A percentile compares a stretch with the other conserved stretches of the same genome.
Evolutionary conservation across 352 stramenopile species (phyloP).

Genomic region (Elongisporangium undulatum): DNA sequence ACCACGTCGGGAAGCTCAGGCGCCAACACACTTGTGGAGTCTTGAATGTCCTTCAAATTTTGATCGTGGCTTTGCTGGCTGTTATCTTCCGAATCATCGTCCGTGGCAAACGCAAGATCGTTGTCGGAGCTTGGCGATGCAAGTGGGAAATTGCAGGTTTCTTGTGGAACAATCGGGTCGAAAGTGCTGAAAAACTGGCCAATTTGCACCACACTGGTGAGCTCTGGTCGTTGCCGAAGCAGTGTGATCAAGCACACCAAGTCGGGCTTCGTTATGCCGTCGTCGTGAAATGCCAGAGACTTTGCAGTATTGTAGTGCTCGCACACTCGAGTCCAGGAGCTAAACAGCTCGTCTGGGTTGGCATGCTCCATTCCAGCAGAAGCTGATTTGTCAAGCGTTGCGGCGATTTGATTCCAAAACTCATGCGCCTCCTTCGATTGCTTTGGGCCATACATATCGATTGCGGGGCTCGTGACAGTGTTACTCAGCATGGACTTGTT

Average conservation of each 20-base stretch:
- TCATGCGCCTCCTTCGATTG: slow-evolving; percentile 7
- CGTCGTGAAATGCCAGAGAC: neutral
- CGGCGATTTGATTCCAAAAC: slow-evolving; percentile 14
- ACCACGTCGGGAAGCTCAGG: slow-evolving; percentile 1
- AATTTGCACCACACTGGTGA: neutral
- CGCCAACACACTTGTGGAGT: neutral
- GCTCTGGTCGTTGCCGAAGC: neutral
- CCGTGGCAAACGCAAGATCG: slow-evolving; percentile 3
- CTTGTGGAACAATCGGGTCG: slow-evolving; percentile 4
- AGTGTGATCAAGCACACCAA: slow-evolving; percentile 2
- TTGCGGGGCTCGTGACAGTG: slow-evolving; percentile 10
- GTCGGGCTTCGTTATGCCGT: neutral
- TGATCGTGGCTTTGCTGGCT: slow-evolving; percentile 2
- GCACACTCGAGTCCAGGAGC: slow-evolving; percentile 7
- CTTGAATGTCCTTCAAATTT: slow-evolving; percentile 1
- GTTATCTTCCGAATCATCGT: slow-evolving; percentile 8
- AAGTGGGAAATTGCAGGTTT: neutral
- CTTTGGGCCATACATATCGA: slow-evolving; percentile 15
- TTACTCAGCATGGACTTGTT: slow-evolving; percentile 17
- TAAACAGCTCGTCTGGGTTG: slow-evolving; percentile 5
- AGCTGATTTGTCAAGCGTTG: neutral
- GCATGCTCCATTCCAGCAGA: neutral
- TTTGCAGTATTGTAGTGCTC: slow-evolving; percentile 4
- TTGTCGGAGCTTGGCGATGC: neutral
- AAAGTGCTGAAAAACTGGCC: slow-evolving; percentile 10